A percentile compares a stretch with the other conserved stretches of the same genome.
Evolutionary conservation across 2,329 filamentous ascomycete species (phyloP).

Genomic region (Penicillium sp.): DNA sequence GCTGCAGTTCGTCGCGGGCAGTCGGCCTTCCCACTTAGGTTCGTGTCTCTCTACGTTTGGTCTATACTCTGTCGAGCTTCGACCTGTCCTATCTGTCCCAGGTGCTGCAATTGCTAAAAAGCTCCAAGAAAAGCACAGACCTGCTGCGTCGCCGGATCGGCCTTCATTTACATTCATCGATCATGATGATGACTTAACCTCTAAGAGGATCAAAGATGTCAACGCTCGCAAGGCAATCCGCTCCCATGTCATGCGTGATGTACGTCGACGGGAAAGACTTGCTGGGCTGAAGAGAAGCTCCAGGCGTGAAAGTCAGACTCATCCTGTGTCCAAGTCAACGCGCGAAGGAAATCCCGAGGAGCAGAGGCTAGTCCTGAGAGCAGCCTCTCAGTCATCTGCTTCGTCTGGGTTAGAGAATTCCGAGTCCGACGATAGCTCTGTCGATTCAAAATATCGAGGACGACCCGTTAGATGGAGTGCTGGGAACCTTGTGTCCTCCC

Average conservation of each 20-base stretch:
- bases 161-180: conserved; percentile 43
- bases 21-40: conserved; percentile 26
- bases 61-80: not conserved
- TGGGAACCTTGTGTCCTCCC: conserved; percentile 14
- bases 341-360: conserved; percentile 13
- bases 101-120: not conserved
- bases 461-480: conserved; percentile 20
- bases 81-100: not conserved
- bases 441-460: conserved; percentile 9
- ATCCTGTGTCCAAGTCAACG: conserved; percentile 10
- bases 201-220: conserved; percentile 39
- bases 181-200: conserved; percentile 40
- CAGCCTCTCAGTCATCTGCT: conserved; percentile 13
- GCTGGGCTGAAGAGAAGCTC: conserved; percentile 38
- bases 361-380: conserved; percentile 13
- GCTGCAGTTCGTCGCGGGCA: conserved; percentile 17
- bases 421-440: not conserved
- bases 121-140: conserved; percentile 19
- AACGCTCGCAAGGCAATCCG: conserved; percentile 42
- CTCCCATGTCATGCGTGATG: conserved; percentile 46
- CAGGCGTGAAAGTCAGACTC: conserved; percentile 24
- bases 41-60: conserved; percentile 12
- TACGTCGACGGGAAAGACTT: conserved; percentile 41
- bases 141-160: conserved; percentile 23
- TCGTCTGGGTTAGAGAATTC: not conserved